Evolutionary conservation across 371 early-diverging fungal species (phyloP), one percentile per base, ranked within the genome.

Genomic region (Sporodiniella umbellata): DNA sequence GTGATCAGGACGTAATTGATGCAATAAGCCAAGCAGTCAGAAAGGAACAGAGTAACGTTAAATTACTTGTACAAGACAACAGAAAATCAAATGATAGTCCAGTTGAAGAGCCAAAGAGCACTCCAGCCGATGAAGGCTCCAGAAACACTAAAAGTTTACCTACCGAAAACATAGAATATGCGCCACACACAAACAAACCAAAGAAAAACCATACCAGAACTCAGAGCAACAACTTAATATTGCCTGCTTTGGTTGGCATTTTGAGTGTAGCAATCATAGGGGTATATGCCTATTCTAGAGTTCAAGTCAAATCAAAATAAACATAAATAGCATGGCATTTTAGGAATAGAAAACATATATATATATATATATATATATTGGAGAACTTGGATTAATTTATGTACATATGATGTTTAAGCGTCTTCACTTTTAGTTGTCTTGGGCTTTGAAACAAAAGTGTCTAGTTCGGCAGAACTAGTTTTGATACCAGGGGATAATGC

Each of bases 1-100:
- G 80, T 42, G 87, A 89, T 50, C 74, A 80, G 1, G 95, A 95
- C 58, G 66, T 95, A 48, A 60, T 74, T 18, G 92, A 93, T 51
- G 91, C 92, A 8, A 87, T 93, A 1, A 67, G 79, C 3, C 76
- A 90, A 65, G 88, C 94, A 21, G 72, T 75, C 42, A 79, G 83
- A 51, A 65, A 74, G 10, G 86, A 84, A 22, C 81, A 81, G 54
- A 79, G 74, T 52, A 83, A 90, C 14, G 84, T 95, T 18, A 74
- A 86, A 70, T 67, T 95, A 42, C 73, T 75, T 54, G 70, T 81
- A 15, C 75, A 81, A 10, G 85, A 82, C 43, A 26, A 46, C 10
- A 42, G 25, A 28, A 28, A 28, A 28, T 7, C 30, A 28, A 28
- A 28, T 7, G 30, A 28, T 28, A 10, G 10, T 10, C 30, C 10